These are phyloP conservation scores for Lanzia echinophila DNA, from an alignment of 2,329 filamentous ascomycete species.

Conservation along the genomic window DNA sequence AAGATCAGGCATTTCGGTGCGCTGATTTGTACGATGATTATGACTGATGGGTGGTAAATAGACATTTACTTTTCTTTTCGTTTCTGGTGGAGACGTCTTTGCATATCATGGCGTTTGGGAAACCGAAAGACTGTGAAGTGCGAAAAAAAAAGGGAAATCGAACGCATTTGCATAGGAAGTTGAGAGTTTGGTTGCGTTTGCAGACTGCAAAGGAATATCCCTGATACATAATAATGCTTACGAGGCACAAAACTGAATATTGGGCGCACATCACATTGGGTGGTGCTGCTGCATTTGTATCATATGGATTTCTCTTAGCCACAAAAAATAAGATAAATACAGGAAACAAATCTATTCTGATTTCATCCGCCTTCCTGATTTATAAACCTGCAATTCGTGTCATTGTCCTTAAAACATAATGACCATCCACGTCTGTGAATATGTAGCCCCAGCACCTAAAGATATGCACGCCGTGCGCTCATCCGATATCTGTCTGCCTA, in stretches of 20 bases:
- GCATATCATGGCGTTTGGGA: conserved; percentile 28
- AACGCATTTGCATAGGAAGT: conserved; percentile 14
- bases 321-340: conserved; percentile 3
- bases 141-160: conserved; percentile 10
- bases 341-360: neutral
- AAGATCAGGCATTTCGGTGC: conserved; percentile 66
- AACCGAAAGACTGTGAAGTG: conserved; percentile 17
- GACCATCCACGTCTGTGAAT: too few species aligned
- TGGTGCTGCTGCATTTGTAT: conserved; percentile 5
- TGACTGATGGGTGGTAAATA: neutral
- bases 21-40: conserved; percentile 37
- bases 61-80: conserved; percentile 3
- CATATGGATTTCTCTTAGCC: neutral
- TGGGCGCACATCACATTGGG: conserved; percentile 1
- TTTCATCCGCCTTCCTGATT: neutral
- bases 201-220: neutral
- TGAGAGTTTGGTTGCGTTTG: conserved; percentile 1
- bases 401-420: too few species aligned
- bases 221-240: neutral
- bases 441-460: too few species aligned
- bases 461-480: too few species aligned
- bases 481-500: too few species aligned
- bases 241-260: neutral
- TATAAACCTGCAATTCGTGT: too few species aligned
- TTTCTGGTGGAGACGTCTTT: conserved; percentile 16